Evolutionary conservation across 73 alveolate species (phyloP).

Genomic region (Paramecium bursaria): DNA sequence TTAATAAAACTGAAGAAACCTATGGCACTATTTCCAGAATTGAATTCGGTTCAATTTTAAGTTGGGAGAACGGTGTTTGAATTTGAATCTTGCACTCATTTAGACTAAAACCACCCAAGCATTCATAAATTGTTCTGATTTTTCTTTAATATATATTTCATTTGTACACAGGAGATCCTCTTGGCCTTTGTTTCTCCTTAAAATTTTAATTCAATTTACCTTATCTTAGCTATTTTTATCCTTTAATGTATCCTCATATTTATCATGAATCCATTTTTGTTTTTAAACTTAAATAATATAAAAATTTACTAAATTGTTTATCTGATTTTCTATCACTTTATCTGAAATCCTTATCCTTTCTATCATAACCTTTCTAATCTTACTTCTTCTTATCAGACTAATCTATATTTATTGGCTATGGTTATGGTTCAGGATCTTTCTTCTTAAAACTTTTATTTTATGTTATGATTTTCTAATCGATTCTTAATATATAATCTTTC

Average conservation of each 20-base stretch:
- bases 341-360: too few relatives aligned
- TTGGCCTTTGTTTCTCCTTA: too few relatives aligned
- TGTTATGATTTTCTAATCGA: not conserved
- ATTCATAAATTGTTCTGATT: slow-evolving; percentile 2
- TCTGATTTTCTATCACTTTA: too few relatives aligned
- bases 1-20: slow-evolving; percentile 42
- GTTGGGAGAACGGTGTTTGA: slow-evolving; percentile 49
- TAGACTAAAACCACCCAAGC: not conserved
- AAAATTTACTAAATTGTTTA: too few relatives aligned
- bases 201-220: too few relatives aligned
- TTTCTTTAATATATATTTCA: not conserved
- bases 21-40: slow-evolving; percentile 5
- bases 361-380: too few relatives aligned
- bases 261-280: too few relatives aligned
- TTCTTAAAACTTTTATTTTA: not conserved
- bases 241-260: too few relatives aligned
- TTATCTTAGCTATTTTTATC: too few relatives aligned
- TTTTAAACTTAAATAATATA: too few relatives aligned
- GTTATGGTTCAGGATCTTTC: not conserved
- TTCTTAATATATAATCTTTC: not conserved
- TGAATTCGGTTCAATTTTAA: not conserved
- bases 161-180: not conserved
- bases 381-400: too few relatives aligned
- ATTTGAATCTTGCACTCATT: not conserved
- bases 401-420: too few relatives aligned